Evolutionary conservation across 257 asterid species (phyloP).

Genomic region (Cinchona pubescens): DNA sequence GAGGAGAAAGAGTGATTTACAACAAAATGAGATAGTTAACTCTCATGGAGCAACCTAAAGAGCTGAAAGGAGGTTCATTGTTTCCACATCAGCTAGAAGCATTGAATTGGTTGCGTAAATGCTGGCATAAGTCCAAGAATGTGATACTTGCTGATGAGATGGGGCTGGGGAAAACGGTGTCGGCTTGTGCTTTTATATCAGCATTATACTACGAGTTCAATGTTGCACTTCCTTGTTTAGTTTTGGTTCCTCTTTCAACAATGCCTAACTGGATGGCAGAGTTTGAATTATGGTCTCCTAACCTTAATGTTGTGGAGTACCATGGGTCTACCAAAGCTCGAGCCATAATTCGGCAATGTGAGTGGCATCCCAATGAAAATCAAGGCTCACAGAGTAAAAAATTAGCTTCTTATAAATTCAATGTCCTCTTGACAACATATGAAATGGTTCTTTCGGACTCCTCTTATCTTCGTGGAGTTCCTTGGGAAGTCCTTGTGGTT

Average conservation of each 20-base stretch:
- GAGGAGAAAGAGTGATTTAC: slow-evolving; percentile 36
- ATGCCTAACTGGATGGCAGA: slow-evolving; percentile 99
- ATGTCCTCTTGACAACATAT: slow-evolving; percentile 89
- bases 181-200: slow-evolving; percentile 91
- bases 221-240: slow-evolving; percentile 78
- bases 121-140: slow-evolving; percentile 88
- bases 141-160: slow-evolving; percentile 99
- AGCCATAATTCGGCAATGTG: slow-evolving; percentile 79
- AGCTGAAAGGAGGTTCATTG: slow-evolving; percentile 75
- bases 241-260: slow-evolving; percentile 96
- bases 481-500: slow-evolving; percentile 99
- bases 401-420: slow-evolving; percentile 65
- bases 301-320: slow-evolving; percentile 91
- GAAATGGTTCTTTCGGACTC: slow-evolving; percentile 97
- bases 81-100: slow-evolving; percentile 99
- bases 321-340: slow-evolving; percentile 87
- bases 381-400: slow-evolving; percentile 44
- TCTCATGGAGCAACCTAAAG: slow-evolving; percentile 88
- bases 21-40: slow-evolving; percentile 55
- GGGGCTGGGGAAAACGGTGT: slow-evolving; percentile 98
- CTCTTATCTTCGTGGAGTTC: slow-evolving; percentile 74
- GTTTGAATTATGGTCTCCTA: slow-evolving; percentile 89
- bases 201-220: slow-evolving; percentile 79
- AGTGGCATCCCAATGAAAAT: slow-evolving; percentile 71
- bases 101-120: slow-evolving; percentile 91